Base-by-base conservation (phyloP, 2,329 filamentous ascomycete species). In the Verticillium zaregamsianum region DNA sequence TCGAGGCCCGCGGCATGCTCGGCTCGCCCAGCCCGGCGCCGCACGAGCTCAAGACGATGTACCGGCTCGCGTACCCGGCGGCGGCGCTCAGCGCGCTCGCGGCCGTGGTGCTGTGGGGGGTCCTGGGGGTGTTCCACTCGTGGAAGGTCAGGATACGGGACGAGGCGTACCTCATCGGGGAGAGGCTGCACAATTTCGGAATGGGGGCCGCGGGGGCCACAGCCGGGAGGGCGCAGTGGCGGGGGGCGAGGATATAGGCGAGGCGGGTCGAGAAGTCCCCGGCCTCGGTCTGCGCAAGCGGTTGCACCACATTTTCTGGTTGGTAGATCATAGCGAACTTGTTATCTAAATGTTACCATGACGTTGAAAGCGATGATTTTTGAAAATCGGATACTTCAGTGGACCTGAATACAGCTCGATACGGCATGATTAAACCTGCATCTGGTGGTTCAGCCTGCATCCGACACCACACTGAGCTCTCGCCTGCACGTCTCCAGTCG, bases 101-200 rank as follows among this genome's bases (percentile, higher is more conserved):
- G 25, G 79, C 82, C 2, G 68, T 84, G 5, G 72, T 77, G 2
- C 70, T 84, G 9, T 83, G 80, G 70, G 81, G 83, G 12, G 71
- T 89, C n/a, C 70, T 84, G 9, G 77, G 83, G 55, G 83, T 92
- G 59, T 83, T 95, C 59, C 84, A 85, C 56, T 79, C 86, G 23
- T 98, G 94, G 93, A 87, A 91, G 68, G 82, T 88, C 62, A 86
- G 89, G 62, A 92, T 99, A 56, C 83, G 92, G 45, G 96, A 99
- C 73, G 96, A 99, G 76, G 93, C 96, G 0, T 99, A 99, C 73
- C 80, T 99, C 55, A 95, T 98, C 71, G 95, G 95, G 2, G 94
- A 99, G 78, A 81, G 93, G 63, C 77, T 99, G 70, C 96, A 99
- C 77, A 99, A 99, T 74, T 96, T 97, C 76, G 91, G 92, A 4